phyloP scores from a whole-genome alignment of 176 grass and related monocot species.

The Eragrostis curvula region DNA sequence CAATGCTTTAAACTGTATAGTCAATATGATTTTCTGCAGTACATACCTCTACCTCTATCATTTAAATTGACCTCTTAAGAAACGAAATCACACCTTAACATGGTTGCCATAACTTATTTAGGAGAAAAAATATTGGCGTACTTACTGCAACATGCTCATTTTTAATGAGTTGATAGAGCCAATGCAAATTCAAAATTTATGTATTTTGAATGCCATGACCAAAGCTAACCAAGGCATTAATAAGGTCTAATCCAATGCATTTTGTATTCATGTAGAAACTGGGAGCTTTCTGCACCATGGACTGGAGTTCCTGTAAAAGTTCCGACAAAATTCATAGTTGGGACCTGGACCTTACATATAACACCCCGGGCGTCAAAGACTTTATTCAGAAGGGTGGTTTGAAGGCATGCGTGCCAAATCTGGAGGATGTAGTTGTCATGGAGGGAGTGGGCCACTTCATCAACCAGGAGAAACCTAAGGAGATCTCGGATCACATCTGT shows the following conservation, averaged over 20 bases:
- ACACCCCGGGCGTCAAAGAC: slow-evolving; percentile 55
- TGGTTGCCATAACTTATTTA: background rate
- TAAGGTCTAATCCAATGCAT: background rate
- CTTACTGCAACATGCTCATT: background rate
- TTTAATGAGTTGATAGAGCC: background rate
- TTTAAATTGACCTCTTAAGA: background rate
- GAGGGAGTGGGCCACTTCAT: slow-evolving; percentile 75
- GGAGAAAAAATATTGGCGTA: background rate
- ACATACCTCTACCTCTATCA: slow-evolving; percentile 4
- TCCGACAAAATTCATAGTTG: slow-evolving; percentile 75
- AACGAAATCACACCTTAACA: background rate
- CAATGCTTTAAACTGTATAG: slow-evolving; percentile 24
- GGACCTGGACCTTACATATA: slow-evolving; percentile 68
- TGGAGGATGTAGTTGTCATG: slow-evolving; percentile 75
- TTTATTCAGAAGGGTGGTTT: slow-evolving; percentile 78
- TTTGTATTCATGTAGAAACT: slow-evolving; percentile 52
- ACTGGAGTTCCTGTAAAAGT: slow-evolving; percentile 60
- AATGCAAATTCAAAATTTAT: background rate
- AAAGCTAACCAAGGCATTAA: background rate
- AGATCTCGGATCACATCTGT: slow-evolving; percentile 78
- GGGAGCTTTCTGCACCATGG: slow-evolving; percentile 84
- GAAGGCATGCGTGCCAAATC: slow-evolving; percentile 61
- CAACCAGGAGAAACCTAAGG: slow-evolving; percentile 75
- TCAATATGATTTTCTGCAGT: background rate
- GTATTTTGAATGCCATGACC: background rate